Evolutionary conservation across 225 moss, liverwort and hornwort species (phyloP), one percentile per base, ranked within the genome.

Genomic region (Polytrichum commune): DNA sequence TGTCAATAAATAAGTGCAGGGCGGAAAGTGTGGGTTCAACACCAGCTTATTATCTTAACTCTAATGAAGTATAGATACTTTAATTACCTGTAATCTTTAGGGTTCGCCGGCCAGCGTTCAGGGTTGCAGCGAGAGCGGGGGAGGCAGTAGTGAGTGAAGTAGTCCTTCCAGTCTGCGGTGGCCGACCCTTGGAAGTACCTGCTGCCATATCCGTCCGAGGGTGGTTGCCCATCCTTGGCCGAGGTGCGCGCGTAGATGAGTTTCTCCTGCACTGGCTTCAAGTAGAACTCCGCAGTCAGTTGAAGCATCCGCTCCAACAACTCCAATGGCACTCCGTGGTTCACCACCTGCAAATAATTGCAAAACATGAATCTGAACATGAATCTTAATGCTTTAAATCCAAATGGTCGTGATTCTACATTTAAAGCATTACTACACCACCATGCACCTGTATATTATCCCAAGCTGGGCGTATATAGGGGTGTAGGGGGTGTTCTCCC

Each of bases 331-430:
- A 75, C 75, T 30, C 71, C 72, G 64, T 75, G 80, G 56, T 72
- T 80, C 64, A 80, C 75, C 55, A 75, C 75, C 80, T 80, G 70
- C 75, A 72, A 62, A 8, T 32, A 26, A 26, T 26, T 80, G 70
- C 75, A 26, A 72, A 62, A 54, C 10, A 32, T 25, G 20, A 3
- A 54, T 32, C 7, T 7, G 1, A 7, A 1, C 7, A 29, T 29
- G 1, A 32, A 32, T 8, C 32, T 61, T 58, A 57, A 74, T 5
- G 26, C 57, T 57, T 28, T 64, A 29, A 69, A 29, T 55, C 5
- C 18, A 55, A 55, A 55, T 16, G 5, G 18, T 18, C 19, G 4
- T 56, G 1, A 32, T 32, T 32, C 32, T 0, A 32, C 4, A 32
- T 32, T 32, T 32, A 7, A 32, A 1, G 26, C 32, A 32, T 7